A percentile compares a stretch with the other conserved stretches of the same genome.
Evolutionary conservation across 1,139 yeast genomes (phyloP).

Genomic region (Nadsonia commutata): DNA sequence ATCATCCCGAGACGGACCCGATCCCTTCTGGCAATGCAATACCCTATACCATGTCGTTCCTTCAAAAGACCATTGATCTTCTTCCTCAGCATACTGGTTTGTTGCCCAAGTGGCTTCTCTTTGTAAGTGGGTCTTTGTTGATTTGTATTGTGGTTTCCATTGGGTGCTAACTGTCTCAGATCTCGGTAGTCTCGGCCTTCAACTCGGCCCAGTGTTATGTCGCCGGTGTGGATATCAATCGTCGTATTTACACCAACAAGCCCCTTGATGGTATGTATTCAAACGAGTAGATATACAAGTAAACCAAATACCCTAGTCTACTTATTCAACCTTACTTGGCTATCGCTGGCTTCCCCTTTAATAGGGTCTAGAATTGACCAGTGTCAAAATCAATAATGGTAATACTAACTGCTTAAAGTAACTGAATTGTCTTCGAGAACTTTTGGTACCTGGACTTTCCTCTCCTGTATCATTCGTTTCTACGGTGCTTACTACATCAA

Average conservation of each 20-base stretch:
- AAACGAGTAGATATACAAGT: slow-evolving; percentile 4
- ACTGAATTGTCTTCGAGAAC: slow-evolving; percentile 82
- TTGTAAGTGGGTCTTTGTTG: slow-evolving; percentile 22
- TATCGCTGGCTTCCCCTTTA: too few relatives aligned
- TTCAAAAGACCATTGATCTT: background rate
- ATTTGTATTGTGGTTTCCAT: too few relatives aligned
- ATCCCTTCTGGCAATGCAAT: too few relatives aligned
- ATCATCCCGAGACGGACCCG: too few relatives aligned
- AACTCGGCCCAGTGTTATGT: slow-evolving; percentile 82
- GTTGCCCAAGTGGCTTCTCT: slow-evolving; percentile 56
- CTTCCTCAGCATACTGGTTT: slow-evolving; percentile 34
- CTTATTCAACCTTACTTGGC: too few relatives aligned
- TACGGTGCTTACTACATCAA: slow-evolving; percentile 72
- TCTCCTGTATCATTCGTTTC: slow-evolving; percentile 70
- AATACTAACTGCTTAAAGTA: slow-evolving; percentile 19
- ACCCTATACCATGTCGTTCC: slow-evolving; percentile 3
- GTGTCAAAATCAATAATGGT: slow-evolving; percentile 27
- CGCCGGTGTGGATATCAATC: slow-evolving; percentile 57
- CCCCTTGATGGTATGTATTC: slow-evolving; percentile 23
- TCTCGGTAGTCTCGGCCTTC: slow-evolving; percentile 79
- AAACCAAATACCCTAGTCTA: too few relatives aligned
- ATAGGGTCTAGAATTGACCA: too few relatives aligned
- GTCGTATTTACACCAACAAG: slow-evolving; percentile 58
- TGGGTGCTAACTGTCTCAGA: slow-evolving; percentile 21
- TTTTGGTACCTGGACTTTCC: slow-evolving; percentile 94